Percentiles rank a stretch among this genome's conserved stretches.
Conservation (phyloP, 2,329 filamentous ascomycete genomes). For the Nothomitra cinnamomea region DNA sequence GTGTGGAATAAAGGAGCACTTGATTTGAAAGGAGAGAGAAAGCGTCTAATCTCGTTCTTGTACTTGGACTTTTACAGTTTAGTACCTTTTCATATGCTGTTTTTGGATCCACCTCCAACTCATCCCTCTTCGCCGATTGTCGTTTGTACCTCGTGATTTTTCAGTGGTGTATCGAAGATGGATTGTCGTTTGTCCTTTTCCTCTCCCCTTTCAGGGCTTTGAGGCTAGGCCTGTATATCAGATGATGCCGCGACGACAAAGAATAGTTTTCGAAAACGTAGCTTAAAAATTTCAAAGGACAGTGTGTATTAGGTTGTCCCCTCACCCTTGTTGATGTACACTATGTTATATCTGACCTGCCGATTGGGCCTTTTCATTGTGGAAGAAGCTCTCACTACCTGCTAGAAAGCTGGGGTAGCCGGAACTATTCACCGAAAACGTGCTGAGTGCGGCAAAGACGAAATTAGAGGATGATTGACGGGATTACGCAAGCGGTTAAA, state of each 20-base stretch:
- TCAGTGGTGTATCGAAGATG: not conserved
- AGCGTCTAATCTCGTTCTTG: not conserved
- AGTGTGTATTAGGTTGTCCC: not conserved
- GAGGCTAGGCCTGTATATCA: not conserved
- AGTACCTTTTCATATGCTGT: not conserved
- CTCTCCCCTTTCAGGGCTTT: not conserved
- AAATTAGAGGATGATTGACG: no score
- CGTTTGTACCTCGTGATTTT: not conserved
- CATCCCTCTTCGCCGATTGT: not conserved
- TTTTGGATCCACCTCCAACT: not conserved
- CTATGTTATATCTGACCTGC: no score
- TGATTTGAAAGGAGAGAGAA: not conserved
- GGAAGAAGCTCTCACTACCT: no score
- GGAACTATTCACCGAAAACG: no score
- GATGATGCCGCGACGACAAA: slow-evolving; percentile 1
- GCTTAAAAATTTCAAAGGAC: not conserved
- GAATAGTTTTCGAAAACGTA: not conserved
- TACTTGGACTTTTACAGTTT: not conserved
- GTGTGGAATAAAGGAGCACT: slow-evolving; percentile 1
- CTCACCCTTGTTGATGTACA: no score
- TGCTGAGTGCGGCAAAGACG: no score
- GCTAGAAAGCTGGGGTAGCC: no score
- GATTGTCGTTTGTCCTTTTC: not conserved
- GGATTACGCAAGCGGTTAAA: no score
- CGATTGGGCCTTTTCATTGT: no score